phyloP scores from a whole-genome alignment of 2,329 filamentous ascomycete genomes.

The Fusarium ramigenum region DNA sequence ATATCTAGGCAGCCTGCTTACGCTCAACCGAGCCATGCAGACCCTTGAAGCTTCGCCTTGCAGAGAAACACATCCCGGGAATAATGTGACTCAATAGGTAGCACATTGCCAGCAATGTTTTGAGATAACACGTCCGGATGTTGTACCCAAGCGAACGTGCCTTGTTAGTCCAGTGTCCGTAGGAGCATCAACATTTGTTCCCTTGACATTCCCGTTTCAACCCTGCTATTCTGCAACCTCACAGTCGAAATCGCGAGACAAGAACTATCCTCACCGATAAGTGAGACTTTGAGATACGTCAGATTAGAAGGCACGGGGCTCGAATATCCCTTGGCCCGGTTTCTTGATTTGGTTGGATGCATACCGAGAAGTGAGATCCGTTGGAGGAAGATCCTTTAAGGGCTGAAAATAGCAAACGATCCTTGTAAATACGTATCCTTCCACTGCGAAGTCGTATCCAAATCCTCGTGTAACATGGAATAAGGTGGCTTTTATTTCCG shows the following conservation, averaged over 20 bases:
- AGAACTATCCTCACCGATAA: neutral
- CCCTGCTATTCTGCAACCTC: constrained; percentile 18
- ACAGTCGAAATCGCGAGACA: neutral
- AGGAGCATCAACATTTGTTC: neutral
- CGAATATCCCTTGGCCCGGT: neutral
- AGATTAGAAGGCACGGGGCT: constrained; percentile 7
- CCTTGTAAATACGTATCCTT: constrained; percentile 3
- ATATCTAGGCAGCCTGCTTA: constrained; percentile 17
- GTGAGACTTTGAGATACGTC: constrained; percentile 18
- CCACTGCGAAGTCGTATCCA: neutral
- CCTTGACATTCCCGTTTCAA: constrained; percentile 6
- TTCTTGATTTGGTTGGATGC: constrained; percentile 18
- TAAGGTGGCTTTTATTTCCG: neutral
- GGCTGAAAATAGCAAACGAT: constrained; percentile 26
- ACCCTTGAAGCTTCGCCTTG: constrained; percentile 2
- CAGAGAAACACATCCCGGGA: constrained; percentile 1
- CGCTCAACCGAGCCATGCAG: neutral
- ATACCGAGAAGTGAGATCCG: constrained; percentile 15
- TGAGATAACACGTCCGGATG: constrained; percentile 19
- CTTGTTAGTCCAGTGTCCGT: neutral
- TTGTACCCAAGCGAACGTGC: constrained; percentile 16
- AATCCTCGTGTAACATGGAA: constrained; percentile 5
- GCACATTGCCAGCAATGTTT: neutral
- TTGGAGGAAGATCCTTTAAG: neutral
- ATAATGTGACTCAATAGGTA: constrained; percentile 16